Evolutionary conservation across 352 stramenopile species (phyloP).

Genomic region (Pythium monospermum): DNA sequence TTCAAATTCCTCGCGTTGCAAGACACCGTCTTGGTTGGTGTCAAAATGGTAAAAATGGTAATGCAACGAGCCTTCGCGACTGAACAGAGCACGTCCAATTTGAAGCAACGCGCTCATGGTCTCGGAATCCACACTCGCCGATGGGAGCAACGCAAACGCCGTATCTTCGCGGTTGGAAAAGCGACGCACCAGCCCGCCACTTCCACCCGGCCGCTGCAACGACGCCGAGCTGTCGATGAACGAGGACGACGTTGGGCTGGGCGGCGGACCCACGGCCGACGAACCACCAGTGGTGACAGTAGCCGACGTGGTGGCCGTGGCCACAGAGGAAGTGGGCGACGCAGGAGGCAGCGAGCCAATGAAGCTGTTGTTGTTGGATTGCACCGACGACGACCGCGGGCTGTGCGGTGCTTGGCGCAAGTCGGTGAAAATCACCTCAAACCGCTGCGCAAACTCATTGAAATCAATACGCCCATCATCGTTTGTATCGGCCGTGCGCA

Average conservation of each 20-base stretch:
- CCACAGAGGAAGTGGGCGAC: no score
- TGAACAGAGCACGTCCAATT: conserved; percentile 75
- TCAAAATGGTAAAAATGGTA: conserved; percentile 85
- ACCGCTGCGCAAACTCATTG: conserved; percentile 87
- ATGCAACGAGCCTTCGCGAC: conserved; percentile 61
- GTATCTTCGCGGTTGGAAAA: conserved; percentile 59
- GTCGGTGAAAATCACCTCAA: conserved; percentile 90
- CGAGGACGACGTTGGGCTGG: conserved; percentile 19
- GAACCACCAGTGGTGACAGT: no score
- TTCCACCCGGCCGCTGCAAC: conserved; percentile 12
- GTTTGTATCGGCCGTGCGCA: conserved; percentile 91
- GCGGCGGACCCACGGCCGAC: conserved; percentile 1
- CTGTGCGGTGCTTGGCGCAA: conserved; percentile 32
- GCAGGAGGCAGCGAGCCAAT: conserved; percentile 6
- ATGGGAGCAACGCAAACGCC: conserved; percentile 49
- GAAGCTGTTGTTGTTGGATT: conserved; percentile 11
- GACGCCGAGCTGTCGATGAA: conserved; percentile 5
- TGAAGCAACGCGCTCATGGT: conserved; percentile 77
- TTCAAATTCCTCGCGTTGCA: conserved; percentile 76
- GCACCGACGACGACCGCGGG: conserved; percentile 16
- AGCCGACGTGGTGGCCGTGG: no score
- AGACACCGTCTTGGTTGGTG: conserved; percentile 77
- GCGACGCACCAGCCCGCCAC: conserved; percentile 37
- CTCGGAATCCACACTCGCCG: conserved; percentile 68
- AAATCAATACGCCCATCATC: conserved; percentile 91